phyloP scores from a whole-genome alignment of 768 basidiomycete species.

The Panellus pusillus region DNA sequence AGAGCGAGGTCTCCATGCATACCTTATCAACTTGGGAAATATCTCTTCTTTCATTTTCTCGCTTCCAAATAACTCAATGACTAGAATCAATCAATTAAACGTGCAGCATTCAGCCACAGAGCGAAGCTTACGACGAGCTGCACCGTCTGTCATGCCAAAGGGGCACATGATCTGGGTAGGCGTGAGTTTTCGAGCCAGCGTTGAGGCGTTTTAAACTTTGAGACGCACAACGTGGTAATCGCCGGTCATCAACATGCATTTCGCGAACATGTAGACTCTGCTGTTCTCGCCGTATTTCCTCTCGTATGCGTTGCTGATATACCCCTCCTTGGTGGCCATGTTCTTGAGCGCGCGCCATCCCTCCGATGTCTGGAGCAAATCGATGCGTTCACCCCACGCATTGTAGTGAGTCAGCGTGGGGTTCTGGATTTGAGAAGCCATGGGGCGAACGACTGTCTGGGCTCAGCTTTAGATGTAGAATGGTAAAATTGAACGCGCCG shows the following conservation, averaged over 20 bases:
- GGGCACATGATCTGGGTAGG: constrained; percentile 61
- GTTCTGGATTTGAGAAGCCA: constrained; percentile 43
- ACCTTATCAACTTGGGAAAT: constrained; percentile 63
- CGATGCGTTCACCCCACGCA: constrained; percentile 68
- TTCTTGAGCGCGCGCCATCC: constrained; percentile 70
- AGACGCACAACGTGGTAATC: constrained; percentile 49
- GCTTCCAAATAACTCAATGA: constrained; percentile 65
- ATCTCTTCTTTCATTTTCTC: constrained; percentile 55
- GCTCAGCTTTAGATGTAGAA: neutral
- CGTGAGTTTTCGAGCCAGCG: neutral
- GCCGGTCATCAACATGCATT: constrained; percentile 58
- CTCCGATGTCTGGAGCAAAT: constrained; percentile 66
- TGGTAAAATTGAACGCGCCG: constrained; percentile 30
- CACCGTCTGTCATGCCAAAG: constrained; percentile 76
- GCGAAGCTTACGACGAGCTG: constrained; percentile 50
- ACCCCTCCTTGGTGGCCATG: constrained; percentile 58
- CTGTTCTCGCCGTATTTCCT: constrained; percentile 59
- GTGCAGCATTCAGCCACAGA: neutral
- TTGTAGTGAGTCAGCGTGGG: constrained; percentile 67
- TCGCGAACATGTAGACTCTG: constrained; percentile 66
- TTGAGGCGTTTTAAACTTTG: neutral
- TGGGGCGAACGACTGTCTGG: constrained; percentile 48
- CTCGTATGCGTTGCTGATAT: constrained; percentile 67
- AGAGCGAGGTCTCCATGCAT: neutral
- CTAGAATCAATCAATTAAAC: constrained; percentile 27